These are phyloP conservation scores for Aspergillus japonicus DNA, from an alignment of 2,329 filamentous ascomycete genomes.

Conservation along the genomic window DNA sequence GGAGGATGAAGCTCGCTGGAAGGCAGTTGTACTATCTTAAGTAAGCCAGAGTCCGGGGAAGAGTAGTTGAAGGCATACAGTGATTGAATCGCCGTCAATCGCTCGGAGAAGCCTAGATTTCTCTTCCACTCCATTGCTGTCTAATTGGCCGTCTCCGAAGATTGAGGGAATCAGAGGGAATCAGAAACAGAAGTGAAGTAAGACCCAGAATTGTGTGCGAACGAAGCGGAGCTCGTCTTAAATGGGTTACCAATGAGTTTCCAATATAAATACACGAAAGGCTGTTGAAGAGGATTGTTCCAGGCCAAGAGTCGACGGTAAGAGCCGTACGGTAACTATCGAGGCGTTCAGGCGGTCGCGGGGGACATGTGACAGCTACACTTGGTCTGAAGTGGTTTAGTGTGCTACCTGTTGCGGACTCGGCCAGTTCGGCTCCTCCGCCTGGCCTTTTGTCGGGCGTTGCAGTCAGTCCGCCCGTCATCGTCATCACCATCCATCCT, in stretches of 20 bases:
- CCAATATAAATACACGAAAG: too few relatives aligned
- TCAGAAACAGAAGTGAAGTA: too few relatives aligned
- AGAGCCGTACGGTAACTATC: background rate
- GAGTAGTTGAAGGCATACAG: slow-evolving; percentile 50
- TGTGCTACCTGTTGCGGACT: background rate
- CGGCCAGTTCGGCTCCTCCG: slow-evolving; percentile 7
- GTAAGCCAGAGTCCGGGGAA: slow-evolving; percentile 14
- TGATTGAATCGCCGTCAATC: slow-evolving; percentile 63
- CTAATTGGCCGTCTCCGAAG: too few relatives aligned
- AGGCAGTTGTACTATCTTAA: slow-evolving; percentile 48
- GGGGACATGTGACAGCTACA: slow-evolving; percentile 2
- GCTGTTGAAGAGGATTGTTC: too few relatives aligned
- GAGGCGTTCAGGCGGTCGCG: background rate
- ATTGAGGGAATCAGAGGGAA: too few relatives aligned
- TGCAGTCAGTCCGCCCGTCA: slow-evolving; percentile 5
- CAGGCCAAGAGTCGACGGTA: background rate
- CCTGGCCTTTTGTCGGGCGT: slow-evolving; percentile 8
- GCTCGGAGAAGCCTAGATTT: slow-evolving; percentile 57
- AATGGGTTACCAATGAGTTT: too few relatives aligned
- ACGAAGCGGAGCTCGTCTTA: too few relatives aligned
- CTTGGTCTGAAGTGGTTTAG: background rate
- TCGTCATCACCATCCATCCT: slow-evolving; percentile 5
- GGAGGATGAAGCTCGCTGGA: slow-evolving; percentile 46
- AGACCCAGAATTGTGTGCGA: too few relatives aligned
- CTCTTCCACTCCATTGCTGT: slow-evolving; percentile 47